A percentile compares a stretch with the other conserved stretches of the same genome.
Evolutionary conservation across 176 grass and related monocot genomes (phyloP).

Genomic region (Alopecurus myosuroides): DNA sequence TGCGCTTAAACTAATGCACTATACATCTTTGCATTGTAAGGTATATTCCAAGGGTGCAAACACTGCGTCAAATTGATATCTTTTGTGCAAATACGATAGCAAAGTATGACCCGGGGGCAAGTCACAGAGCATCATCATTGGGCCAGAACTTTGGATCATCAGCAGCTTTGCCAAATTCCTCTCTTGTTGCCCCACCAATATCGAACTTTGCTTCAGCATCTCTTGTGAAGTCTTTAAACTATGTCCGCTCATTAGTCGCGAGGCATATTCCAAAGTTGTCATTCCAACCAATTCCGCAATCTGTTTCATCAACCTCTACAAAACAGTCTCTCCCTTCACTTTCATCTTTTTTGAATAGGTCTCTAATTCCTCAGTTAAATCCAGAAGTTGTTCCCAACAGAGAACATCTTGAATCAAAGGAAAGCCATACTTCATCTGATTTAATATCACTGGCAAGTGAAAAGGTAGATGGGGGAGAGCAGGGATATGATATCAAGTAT

Average conservation of each 20-base stretch:
- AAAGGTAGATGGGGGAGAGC: constrained; percentile 40
- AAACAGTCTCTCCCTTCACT: constrained; percentile 80
- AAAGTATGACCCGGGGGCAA: constrained; percentile 66
- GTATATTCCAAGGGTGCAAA: constrained; percentile 82
- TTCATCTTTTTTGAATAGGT: constrained; percentile 61
- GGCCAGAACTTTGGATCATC: constrained; percentile 38
- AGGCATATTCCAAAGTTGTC: constrained; percentile 83
- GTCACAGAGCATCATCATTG: constrained; percentile 41
- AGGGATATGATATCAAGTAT: constrained; percentile 67
- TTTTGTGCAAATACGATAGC: constrained; percentile 89
- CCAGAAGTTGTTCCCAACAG: constrained; percentile 60
- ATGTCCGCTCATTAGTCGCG: constrained; percentile 91
- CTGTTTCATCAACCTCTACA: constrained; percentile 35
- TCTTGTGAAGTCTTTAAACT: constrained; percentile 93
- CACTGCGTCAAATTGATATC: constrained; percentile 82
- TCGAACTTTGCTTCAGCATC: constrained; percentile 69
- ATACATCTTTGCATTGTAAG: constrained; percentile 34
- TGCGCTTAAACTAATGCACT: constrained; percentile 15
- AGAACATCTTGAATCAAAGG: constrained; percentile 64
- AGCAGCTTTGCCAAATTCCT: constrained; percentile 44
- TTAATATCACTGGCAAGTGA: constrained; percentile 49
- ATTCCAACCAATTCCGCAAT: constrained; percentile 64
- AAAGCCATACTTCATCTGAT: constrained; percentile 43
- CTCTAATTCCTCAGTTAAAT: constrained; percentile 64
- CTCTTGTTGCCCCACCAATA: constrained; percentile 41